Base-by-base conservation (phyloP, 2,329 filamentous ascomycete genomes). In the Colletotrichum lupini region DNA sequence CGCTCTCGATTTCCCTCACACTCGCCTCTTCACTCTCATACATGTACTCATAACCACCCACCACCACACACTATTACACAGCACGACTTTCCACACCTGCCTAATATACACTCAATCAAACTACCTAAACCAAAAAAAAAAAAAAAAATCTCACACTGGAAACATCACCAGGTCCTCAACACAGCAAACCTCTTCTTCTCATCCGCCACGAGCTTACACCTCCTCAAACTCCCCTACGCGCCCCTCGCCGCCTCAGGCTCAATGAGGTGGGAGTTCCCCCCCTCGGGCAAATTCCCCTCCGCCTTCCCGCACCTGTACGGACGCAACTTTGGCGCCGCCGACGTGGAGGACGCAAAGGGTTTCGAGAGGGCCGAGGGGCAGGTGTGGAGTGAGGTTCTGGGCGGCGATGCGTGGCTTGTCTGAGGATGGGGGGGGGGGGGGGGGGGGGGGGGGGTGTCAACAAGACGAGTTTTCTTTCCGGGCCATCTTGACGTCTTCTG, bases 241-340 rank as follows among this genome's bases (percentile, higher is more conserved):
- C 83, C 83, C 46, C 83, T 88, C 59, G 81, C 82, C 59, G 78
- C 80, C 6, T 77, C 79, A 37, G 78, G 80, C 6, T 77, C 79
- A 37, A 81, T 87, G 32, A 89, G 85, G 75, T 92, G 90, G 89
- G 90, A 92, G 74, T 90, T 92, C 74, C 81, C 83, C 14, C 80
- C 82, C 12, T 80, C 81, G 1, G 81, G 81, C 19, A 84, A 82
- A 22, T 85, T 84, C 67, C 92, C 89, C 76, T 49, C 42, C 16
- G 42, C 42, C 16, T 73, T 73, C 42, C 87, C 90, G 65, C 91
- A 92, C 77, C 79, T 92, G 49, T 91, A 91, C 77, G 87, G 86
- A 16, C 52, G 61, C 63, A 88, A 89, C 76, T 86, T 92, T 77
- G 89, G 90, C 9, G 82, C 76, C 9, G 83, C 80, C 3, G 87